Conservation (phyloP, 176 grass and related monocot species). For the Alloteropsis semialata region DNA sequence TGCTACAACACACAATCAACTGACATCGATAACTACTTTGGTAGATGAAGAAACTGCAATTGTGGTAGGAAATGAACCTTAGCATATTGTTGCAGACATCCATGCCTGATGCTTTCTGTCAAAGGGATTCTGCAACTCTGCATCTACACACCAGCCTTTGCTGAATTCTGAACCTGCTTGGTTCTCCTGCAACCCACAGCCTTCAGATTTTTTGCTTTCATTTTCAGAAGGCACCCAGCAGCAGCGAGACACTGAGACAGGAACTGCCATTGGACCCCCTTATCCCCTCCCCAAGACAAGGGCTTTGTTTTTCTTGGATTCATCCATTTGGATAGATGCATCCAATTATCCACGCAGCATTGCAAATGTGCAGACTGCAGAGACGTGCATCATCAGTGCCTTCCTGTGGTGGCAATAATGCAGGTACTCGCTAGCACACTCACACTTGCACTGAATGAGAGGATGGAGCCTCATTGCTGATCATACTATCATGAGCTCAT, state of each 20-base stretch:
- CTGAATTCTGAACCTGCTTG: constrained; percentile 31
- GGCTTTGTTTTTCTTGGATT: background rate
- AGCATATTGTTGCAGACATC: constrained; percentile 4
- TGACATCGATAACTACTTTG: background rate
- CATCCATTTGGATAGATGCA: constrained; percentile 13
- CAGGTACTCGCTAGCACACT: background rate
- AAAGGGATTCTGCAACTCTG: constrained; percentile 38
- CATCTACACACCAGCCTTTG: constrained; percentile 28
- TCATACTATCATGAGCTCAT: constrained; percentile 21
- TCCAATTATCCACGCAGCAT: constrained; percentile 2
- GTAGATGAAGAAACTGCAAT: background rate
- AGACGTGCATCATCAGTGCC: background rate
- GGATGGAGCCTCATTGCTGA: background rate
- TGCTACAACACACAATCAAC: background rate
- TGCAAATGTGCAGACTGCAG: background rate
- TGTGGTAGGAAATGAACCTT: background rate
- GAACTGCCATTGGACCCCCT: constrained; percentile 7
- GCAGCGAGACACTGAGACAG: constrained; percentile 25
- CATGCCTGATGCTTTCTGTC: constrained; percentile 22
- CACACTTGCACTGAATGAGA: background rate
- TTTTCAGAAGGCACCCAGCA: constrained; percentile 9
- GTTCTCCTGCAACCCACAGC: constrained; percentile 24
- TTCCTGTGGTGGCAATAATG: constrained; percentile 17
- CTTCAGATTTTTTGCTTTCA: background rate
- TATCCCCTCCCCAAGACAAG: constrained; percentile 10